These are phyloP conservation scores for Backusella mclennaniae DNA, from an alignment of 192 early-diverging fungal genomes.

Conservation along the genomic window DNA sequence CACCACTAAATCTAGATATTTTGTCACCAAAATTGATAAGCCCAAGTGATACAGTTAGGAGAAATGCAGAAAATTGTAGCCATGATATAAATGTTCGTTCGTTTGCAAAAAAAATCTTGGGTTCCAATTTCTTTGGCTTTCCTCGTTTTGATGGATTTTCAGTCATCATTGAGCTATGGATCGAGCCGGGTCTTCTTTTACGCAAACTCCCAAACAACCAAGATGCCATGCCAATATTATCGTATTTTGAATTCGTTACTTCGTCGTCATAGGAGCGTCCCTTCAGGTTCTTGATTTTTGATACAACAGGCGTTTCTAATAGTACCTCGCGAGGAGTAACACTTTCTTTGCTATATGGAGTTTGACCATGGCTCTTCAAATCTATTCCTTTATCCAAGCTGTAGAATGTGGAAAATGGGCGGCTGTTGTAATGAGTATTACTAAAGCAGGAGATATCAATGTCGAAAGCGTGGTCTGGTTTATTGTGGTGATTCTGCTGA, in stretches of 20 bases:
- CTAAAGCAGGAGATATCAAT: background rate
- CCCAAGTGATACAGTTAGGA: constrained; percentile 62
- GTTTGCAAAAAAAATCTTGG: constrained; percentile 87
- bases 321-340: background rate
- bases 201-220: background rate
- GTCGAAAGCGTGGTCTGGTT: background rate
- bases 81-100: constrained; percentile 85
- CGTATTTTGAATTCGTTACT: background rate
- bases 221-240: background rate
- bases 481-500: background rate
- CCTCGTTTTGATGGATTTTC: background rate
- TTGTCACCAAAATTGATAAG: constrained; percentile 63
- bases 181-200: background rate
- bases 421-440: background rate
- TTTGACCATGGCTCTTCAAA: background rate
- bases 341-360: background rate
- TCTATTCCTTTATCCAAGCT: background rate
- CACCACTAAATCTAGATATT: constrained; percentile 9
- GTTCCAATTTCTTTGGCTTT: constrained; percentile 27
- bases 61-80: constrained; percentile 67
- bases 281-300: background rate
- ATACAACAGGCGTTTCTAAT: background rate
- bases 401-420: background rate
- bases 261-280: background rate
- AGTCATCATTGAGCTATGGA: background rate